Evolutionary conservation across 176 grass and related monocot species (phyloP), one percentile per base, ranked within the genome.

Genomic region (Thalia dealbata): DNA sequence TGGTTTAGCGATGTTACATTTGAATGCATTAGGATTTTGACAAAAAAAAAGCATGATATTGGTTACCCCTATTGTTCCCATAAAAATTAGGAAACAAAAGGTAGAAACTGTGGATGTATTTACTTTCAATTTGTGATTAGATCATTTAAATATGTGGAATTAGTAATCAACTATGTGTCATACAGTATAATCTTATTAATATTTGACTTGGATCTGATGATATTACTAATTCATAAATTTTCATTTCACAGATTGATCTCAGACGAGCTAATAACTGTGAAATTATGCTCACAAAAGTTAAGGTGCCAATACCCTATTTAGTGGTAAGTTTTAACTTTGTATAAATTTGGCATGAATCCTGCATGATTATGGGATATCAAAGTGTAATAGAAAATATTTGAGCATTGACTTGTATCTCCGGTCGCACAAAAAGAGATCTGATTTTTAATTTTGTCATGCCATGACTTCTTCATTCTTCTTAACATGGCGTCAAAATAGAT

Each of bases 281-380:
- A 78, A 96, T 96, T 84, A 96, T 92, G 84, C 89, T 96, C 66
- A 92, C 87, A 51, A 96, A 88, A 54, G 82, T 96, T 25, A 96
- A 92, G 87, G 90, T 96, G 69, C 82, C 93, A 78, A 81, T 90
- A 63, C 78, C 80, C 77, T 87, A 96, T 90, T 79, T 96, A 60
- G 83, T 92, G 89, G 93, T 96, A 84, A 90, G 79, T 24, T 81
- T 14, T 18, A 32, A 32, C 14, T 32, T 65, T 61, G 56, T 67
- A 48, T 27, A 41, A 19, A 16, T 45, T 64, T 42, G 26, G 14
- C 15, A 45, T 22, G 29, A 73, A 50, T 38, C 7, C 25, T 24
- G 51, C 46, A 22, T 22, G 3, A 27, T 14, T 3, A 66, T 3
- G 62, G 16, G 62, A 24, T 27, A 22, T n/a, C 22, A n/a, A 58